Percentiles rank a stretch among this genome's conserved stretches.
Evolutionary conservation across 306 rosid genomes (phyloP).

Genomic region (Amphicarpaea edgeworthii): DNA sequence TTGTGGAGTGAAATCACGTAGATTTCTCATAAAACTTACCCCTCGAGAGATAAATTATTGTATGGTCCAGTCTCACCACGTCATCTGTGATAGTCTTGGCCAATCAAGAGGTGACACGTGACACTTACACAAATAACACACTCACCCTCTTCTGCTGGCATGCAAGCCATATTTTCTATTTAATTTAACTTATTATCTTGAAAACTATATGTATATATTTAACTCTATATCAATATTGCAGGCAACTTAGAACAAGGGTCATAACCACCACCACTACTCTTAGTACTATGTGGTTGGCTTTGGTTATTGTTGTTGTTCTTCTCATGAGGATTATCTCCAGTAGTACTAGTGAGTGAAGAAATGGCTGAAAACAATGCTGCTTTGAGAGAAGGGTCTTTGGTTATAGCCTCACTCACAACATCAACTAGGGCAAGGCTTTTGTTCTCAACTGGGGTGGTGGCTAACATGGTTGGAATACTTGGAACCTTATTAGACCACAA

Average conservation of each 20-base stretch:
- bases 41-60: too few species aligned
- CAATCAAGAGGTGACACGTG: too few species aligned
- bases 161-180: not conserved
- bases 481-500: conserved; percentile 42
- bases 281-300: not conserved
- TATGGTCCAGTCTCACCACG: too few species aligned
- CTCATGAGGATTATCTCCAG: conserved; percentile 22
- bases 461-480: not conserved
- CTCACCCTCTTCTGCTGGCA: not conserved
- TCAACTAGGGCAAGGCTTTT: conserved; percentile 48
- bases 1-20: too few species aligned
- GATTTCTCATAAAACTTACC: too few species aligned
- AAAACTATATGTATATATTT: not conserved
- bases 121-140: not conserved
- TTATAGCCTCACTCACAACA: conserved; percentile 49
- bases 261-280: conserved; percentile 20
- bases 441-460: conserved; percentile 36
- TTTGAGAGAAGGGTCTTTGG: conserved; percentile 49
- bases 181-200: conserved; percentile 2
- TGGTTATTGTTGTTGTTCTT: conserved; percentile 19
- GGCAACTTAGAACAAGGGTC: conserved; percentile 30
- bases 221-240: conserved; percentile 19
- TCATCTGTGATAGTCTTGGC: too few species aligned
- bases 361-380: conserved; percentile 48
- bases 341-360: conserved; percentile 51